phyloP scores from a whole-genome alignment of 2,329 filamentous ascomycete species.

The Fragosphaeria purpurea region DNA sequence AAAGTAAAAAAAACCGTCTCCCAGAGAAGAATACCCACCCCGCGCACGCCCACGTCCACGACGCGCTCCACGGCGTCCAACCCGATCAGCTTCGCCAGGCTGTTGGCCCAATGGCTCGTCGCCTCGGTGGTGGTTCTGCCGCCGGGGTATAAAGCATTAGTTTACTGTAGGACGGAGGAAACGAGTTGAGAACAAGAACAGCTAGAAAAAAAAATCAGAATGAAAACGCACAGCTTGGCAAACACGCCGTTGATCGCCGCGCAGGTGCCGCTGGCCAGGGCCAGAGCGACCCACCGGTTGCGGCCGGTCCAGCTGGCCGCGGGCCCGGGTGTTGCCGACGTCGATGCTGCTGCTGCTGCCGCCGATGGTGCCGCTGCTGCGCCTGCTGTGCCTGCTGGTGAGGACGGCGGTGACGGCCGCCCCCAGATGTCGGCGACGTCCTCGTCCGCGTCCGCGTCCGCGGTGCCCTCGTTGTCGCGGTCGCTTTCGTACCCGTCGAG shows the following conservation, averaged over 20 bases:
- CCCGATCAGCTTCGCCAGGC: conserved; percentile 34
- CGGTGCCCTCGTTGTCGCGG: background rate
- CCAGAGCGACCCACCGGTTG: conserved; percentile 55
- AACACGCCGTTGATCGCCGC: conserved; percentile 76
- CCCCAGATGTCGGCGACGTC: no score
- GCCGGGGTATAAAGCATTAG: no score
- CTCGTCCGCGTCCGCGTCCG: no score
- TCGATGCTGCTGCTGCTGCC: no score
- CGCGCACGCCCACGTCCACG: conserved; percentile 39
- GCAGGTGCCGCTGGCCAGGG: conserved; percentile 64
- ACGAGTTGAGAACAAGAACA: background rate
- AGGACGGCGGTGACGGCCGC: no score
- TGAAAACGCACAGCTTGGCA: conserved; percentile 61
- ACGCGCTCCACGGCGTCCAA: conserved; percentile 29
- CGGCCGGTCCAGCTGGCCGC: conserved; percentile 15
- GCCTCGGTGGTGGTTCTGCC: conserved; percentile 46
- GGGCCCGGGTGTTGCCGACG: no score
- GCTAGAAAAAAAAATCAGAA: background rate
- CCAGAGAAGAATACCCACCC: conserved; percentile 28
- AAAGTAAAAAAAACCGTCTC: background rate
- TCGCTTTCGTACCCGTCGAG: background rate
- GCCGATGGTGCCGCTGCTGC: no score
- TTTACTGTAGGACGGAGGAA: background rate
- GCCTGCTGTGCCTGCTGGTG: no score
- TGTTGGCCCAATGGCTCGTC: conserved; percentile 37